These are phyloP conservation scores for Umbelopsis vinacea DNA, from an alignment of 192 early-diverging fungal genomes.

Conservation along the genomic window DNA sequence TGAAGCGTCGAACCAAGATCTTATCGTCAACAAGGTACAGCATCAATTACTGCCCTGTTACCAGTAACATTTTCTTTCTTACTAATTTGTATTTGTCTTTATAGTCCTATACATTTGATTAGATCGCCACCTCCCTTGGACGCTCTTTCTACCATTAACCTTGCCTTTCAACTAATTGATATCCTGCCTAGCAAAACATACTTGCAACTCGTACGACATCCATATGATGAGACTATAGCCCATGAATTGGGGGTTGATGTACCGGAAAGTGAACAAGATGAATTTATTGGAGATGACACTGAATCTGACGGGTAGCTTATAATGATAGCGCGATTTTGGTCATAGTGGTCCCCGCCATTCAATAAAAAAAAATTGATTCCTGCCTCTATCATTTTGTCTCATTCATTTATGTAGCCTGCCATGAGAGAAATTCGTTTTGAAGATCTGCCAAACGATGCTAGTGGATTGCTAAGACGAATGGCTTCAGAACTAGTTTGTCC, in stretches of 20 bases:
- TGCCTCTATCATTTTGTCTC: neutral
- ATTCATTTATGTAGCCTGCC: neutral
- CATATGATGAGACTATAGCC: slow-evolving; percentile 66
- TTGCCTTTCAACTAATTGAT: slow-evolving; percentile 58
- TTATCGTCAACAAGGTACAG: slow-evolving; percentile 67
- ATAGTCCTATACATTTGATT: slow-evolving; percentile 73
- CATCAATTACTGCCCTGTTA: neutral
- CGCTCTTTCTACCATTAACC: slow-evolving; percentile 61
- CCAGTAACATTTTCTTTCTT: neutral
- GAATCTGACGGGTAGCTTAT: neutral
- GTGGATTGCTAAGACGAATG: neutral
- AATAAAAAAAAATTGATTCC: neutral
- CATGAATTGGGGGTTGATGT: slow-evolving; percentile 41
- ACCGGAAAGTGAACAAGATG: neutral
- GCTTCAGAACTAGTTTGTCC: slow-evolving; percentile 6
- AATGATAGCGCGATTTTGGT: neutral
- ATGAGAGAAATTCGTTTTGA: neutral
- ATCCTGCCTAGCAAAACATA: slow-evolving; percentile 73
- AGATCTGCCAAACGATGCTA: neutral
- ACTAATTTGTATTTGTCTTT: neutral
- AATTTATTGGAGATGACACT: slow-evolving; percentile 3
- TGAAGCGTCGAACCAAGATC: slow-evolving; percentile 76
- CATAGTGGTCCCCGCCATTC: neutral
- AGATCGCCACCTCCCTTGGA: slow-evolving; percentile 69
- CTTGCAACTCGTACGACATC: slow-evolving; percentile 75